Percentiles rank a stretch among this genome's conserved stretches.
These are phyloP conservation scores for Raffaelea deltoideospora DNA, from an alignment of 2,329 filamentous ascomycete genomes.

Conservation along the genomic window DNA sequence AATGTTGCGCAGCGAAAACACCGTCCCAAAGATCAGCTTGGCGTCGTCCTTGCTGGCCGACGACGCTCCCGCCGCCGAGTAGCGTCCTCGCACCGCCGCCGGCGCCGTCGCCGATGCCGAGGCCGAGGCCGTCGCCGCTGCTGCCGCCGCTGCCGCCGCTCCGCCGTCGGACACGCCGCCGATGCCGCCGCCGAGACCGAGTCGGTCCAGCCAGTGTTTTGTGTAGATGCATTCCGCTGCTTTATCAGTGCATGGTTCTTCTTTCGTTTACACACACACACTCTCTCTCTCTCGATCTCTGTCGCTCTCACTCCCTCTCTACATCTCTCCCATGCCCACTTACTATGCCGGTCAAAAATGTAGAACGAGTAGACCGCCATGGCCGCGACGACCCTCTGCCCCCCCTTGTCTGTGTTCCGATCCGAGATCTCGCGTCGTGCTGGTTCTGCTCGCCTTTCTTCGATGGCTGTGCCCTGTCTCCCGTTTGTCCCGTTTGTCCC, in stretches of 20 bases:
- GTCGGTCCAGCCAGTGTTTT: conserved; percentile 58
- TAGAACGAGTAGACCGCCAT: conserved; percentile 98
- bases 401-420: background rate
- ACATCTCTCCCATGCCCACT: too few relatives aligned
- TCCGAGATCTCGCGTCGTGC: too few relatives aligned
- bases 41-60: conserved; percentile 54
- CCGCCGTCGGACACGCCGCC: conserved; percentile 1
- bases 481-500: too few relatives aligned
- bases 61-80: conserved; percentile 4
- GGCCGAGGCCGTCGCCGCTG: too few relatives aligned
- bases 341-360: conserved; percentile 98
- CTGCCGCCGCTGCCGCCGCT: conserved; percentile 2
- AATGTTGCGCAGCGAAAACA: conserved; percentile 95
- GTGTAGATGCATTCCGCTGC: conserved; percentile 95
- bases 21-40: conserved; percentile 91
- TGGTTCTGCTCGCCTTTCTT: too few relatives aligned
- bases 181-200: conserved; percentile 5
- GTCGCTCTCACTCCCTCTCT: background rate
- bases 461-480: too few relatives aligned
- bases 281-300: background rate
- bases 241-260: background rate
- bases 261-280: too few relatives aligned
- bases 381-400: conserved; percentile 11
- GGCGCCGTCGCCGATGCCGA: background rate
- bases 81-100: too few relatives aligned